Conservation (phyloP, 805 yeast species). For the Candida ovalis region DNA sequence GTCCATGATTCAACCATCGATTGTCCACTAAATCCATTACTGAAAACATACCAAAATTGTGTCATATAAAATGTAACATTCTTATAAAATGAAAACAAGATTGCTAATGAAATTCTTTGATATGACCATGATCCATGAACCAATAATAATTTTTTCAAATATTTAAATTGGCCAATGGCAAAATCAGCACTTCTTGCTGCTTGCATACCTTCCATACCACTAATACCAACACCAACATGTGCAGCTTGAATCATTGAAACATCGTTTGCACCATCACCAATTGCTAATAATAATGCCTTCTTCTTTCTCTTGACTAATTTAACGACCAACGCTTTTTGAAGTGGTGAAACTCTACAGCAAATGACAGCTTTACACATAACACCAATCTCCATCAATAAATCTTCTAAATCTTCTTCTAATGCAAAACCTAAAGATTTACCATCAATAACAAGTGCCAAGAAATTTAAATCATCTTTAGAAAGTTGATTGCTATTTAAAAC, state of each 20-base stretch:
- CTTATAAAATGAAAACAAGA: slow-evolving; percentile 91
- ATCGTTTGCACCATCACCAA: slow-evolving; percentile 99
- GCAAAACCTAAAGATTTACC: slow-evolving; percentile 91
- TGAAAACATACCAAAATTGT: slow-evolving; percentile 96
- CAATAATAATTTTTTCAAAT: slow-evolving; percentile 70
- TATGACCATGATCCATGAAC: slow-evolving; percentile 99
- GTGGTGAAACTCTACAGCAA: slow-evolving; percentile 96
- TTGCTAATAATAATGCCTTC: slow-evolving; percentile 76
- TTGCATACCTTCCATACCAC: slow-evolving; percentile 99
- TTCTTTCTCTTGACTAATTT: slow-evolving; percentile 84
- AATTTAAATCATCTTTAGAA: slow-evolving; percentile 64
- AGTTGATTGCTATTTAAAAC: slow-evolving; percentile 68
- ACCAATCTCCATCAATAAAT: slow-evolving; percentile 72
- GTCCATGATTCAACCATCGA: slow-evolving; percentile 98
- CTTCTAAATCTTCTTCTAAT: slow-evolving; percentile 75
- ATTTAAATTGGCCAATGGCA: slow-evolving; percentile 93
- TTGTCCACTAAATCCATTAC: slow-evolving; percentile 91
- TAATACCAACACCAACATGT: slow-evolving; percentile 97
- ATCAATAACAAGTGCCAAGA: slow-evolving; percentile 88
- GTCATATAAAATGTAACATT: slow-evolving; percentile 95
- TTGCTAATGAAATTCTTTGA: slow-evolving; percentile 89
- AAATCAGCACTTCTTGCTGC: slow-evolving; percentile 98
- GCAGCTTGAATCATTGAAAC: slow-evolving; percentile 99
- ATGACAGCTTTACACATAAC: slow-evolving; percentile 90
- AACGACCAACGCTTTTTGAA: slow-evolving; percentile 95